Evolutionary conservation across 441 rosid species (phyloP).

Genomic region (Populus tomentosa): DNA sequence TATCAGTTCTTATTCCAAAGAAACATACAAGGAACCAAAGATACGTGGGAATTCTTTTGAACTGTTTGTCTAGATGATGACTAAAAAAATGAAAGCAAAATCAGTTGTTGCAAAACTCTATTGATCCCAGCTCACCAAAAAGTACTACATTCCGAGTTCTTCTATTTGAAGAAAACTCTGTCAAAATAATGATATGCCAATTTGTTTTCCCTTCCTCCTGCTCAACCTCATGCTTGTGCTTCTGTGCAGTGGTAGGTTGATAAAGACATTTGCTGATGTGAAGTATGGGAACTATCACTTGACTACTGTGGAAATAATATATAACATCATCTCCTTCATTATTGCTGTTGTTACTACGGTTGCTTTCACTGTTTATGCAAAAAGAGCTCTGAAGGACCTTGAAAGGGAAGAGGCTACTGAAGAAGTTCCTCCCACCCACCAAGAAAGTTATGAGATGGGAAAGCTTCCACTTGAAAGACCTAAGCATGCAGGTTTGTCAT

Average conservation of each 20-base stretch:
- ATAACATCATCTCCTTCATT: constrained; percentile 73
- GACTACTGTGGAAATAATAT: constrained; percentile 72
- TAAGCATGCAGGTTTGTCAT: constrained; percentile 25
- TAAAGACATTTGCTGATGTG: constrained; percentile 77
- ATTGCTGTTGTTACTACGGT: constrained; percentile 64
- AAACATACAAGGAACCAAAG: not conserved
- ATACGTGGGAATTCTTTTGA: not conserved
- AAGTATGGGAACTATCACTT: constrained; percentile 66
- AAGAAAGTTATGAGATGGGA: constrained; percentile 47
- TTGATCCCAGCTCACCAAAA: not conserved
- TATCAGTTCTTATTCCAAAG: not conserved
- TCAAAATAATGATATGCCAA: not conserved
- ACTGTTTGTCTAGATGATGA: not conserved
- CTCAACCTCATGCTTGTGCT: not conserved
- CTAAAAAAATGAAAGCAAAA: not conserved
- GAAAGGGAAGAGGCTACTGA: constrained; percentile 43
- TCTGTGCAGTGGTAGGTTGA: constrained; percentile 81
- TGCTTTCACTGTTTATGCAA: constrained; percentile 85
- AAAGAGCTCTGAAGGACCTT: constrained; percentile 65
- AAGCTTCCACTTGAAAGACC: constrained; percentile 43
- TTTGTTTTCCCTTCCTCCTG: not conserved
- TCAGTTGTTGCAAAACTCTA: not conserved
- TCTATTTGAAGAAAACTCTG: not conserved
- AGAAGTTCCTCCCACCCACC: constrained; percentile 27
- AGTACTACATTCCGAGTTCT: not conserved